Percentiles rank a stretch among this genome's conserved stretches.
Conservation (phyloP, 768 basidiomycete species). For the Glaciozyma martinii region DNA sequence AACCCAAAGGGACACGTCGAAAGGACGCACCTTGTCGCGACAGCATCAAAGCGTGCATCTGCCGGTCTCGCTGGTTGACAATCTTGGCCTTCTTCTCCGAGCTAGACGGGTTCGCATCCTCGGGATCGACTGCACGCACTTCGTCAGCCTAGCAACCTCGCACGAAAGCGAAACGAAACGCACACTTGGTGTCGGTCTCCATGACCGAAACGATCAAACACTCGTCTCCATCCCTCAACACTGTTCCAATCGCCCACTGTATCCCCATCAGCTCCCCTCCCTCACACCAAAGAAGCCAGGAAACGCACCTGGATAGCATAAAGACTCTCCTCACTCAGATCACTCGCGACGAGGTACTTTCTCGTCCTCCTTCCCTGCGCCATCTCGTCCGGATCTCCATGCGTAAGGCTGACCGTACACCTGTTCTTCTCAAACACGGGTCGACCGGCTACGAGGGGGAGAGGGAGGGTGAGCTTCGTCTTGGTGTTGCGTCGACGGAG, state of each 20-base stretch:
- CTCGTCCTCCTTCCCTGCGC: slow-evolving; percentile 48
- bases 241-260: slow-evolving; percentile 62
- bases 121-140: slow-evolving; percentile 28
- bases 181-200: slow-evolving; percentile 85
- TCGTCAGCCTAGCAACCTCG: background rate
- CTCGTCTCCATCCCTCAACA: slow-evolving; percentile 87
- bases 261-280: background rate
- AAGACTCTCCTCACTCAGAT: slow-evolving; percentile 83
- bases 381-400: slow-evolving; percentile 45
- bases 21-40: slow-evolving; percentile 51
- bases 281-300: slow-evolving; percentile 11
- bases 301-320: slow-evolving; percentile 88
- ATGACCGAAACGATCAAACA: slow-evolving; percentile 76
- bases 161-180: slow-evolving; percentile 30
- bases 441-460: slow-evolving; percentile 39
- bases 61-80: slow-evolving; percentile 77
- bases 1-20: background rate
- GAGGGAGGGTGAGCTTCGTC: background rate
- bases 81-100: slow-evolving; percentile 52
- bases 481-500: slow-evolving; percentile 20
- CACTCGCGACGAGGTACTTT: slow-evolving; percentile 80
- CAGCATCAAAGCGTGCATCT: slow-evolving; percentile 57
- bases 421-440: slow-evolving; percentile 84
- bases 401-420: slow-evolving; percentile 78
- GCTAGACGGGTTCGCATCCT: slow-evolving; percentile 37